Conservation (phyloP, 192 early-diverging fungal genomes). For the Coemansia sp. region DNA sequence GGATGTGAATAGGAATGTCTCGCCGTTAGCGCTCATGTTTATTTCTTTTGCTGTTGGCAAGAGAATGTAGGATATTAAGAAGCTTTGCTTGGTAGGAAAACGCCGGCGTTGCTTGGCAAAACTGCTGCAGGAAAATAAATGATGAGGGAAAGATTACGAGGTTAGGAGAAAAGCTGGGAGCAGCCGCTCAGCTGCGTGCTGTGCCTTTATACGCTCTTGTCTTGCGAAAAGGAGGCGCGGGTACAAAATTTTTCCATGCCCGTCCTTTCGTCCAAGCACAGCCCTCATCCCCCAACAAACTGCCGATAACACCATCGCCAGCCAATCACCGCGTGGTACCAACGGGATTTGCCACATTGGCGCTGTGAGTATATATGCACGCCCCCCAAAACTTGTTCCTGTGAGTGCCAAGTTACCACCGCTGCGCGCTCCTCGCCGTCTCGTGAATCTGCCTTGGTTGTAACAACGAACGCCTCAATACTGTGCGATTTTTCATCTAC, state of each 20-base stretch:
- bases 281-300: conserved; percentile 10
- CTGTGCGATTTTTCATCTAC: background rate
- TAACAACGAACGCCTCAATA: background rate
- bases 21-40: conserved; percentile 52
- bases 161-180: background rate
- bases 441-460: background rate
- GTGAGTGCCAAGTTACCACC: background rate
- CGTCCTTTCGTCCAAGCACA: background rate
- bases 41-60: background rate
- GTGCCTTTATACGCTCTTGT: background rate
- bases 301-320: conserved; percentile 22
- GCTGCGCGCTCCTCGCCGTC: background rate
- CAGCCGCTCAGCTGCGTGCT: background rate
- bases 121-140: background rate
- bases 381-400: background rate
- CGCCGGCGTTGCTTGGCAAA: background rate
- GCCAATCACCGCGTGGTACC: conserved; percentile 19
- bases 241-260: conserved; percentile 2
- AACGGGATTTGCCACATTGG: conserved; percentile 9
- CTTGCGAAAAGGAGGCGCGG: background rate
- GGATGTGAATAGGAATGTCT: conserved; percentile 99
- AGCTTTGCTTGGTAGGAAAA: background rate
- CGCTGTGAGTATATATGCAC: background rate
- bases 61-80: background rate
- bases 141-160: conserved; percentile 4